A percentile compares a stretch with the other conserved stretches of the same genome.
These are phyloP conservation scores for Lepidopterella palustris DNA, from an alignment of 495 filamentous ascomycete species.

Conservation along the genomic window DNA sequence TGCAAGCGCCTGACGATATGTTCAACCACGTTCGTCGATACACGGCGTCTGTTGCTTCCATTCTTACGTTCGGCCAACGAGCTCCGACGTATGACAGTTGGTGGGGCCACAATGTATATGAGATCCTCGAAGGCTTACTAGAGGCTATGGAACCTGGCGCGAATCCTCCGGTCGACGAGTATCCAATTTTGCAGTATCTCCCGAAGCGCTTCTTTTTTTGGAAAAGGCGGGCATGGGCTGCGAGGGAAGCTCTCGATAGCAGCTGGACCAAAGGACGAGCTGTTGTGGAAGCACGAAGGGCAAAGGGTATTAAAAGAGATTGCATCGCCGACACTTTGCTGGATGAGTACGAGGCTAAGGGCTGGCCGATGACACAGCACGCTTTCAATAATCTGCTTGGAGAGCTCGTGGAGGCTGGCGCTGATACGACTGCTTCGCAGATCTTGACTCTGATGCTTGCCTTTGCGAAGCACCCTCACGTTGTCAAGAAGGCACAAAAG, in stretches of 20 bases:
- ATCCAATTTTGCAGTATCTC: not conserved
- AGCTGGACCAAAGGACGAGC: not conserved
- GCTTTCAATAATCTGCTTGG: conserved; percentile 44
- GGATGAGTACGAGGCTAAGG: conserved; percentile 37
- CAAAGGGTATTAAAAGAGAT: conserved; percentile 7
- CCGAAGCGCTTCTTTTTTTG: not conserved
- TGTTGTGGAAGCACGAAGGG: not conserved
- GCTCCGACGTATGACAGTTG: not conserved
- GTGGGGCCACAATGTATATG: not conserved
- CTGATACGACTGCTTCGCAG: conserved; percentile 59
- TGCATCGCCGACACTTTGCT: conserved; percentile 43
- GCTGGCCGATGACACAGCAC: conserved; percentile 8
- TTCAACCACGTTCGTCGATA: not conserved
- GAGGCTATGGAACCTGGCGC: conserved; percentile 19
- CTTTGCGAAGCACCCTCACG: conserved; percentile 42
- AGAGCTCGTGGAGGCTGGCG: conserved; percentile 56
- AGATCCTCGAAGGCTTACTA: conserved; percentile 17
- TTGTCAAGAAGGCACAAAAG: conserved; percentile 47
- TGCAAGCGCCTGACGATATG: conserved; percentile 28
- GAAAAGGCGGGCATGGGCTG: not conserved
- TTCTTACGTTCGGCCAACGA: not conserved
- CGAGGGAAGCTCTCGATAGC: not conserved
- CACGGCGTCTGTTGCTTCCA: not conserved
- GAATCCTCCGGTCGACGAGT: conserved; percentile 9
- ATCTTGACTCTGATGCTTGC: conserved; percentile 56